Conservation (phyloP, 1,284 basidiomycete genomes). For the Leccinum subrobustum region DNA sequence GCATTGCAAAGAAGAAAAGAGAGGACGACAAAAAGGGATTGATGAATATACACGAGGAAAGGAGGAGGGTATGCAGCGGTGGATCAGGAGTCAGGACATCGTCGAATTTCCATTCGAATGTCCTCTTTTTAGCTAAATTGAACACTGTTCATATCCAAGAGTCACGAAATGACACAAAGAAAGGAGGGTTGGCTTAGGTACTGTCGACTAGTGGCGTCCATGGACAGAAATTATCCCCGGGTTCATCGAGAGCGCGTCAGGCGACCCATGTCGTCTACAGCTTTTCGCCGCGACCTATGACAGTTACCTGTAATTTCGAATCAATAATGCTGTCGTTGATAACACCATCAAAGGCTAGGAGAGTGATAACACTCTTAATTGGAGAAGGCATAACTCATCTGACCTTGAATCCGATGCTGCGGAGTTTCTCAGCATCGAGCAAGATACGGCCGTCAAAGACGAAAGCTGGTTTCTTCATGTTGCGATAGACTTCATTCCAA, state of each 20-base stretch:
- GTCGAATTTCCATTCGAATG: background rate
- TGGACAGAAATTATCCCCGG: background rate
- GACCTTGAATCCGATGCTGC: constrained; percentile 92
- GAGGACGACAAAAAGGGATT: background rate
- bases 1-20: background rate
- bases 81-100: background rate
- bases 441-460: constrained; percentile 92
- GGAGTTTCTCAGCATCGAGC: constrained; percentile 78
- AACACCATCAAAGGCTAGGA: constrained; percentile 6
- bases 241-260: background rate
- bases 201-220: constrained; percentile 10
- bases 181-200: constrained; percentile 2
- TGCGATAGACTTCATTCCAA: constrained; percentile 83
- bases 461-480: constrained; percentile 96
- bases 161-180: background rate
- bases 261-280: constrained; percentile 17
- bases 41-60: background rate
- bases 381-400: constrained; percentile 24
- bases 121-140: constrained; percentile 18
- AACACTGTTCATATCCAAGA: constrained; percentile 1
- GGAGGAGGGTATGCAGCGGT: background rate
- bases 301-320: constrained; percentile 28
- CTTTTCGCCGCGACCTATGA: constrained; percentile 37
- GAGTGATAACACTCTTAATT: background rate
- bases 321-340: constrained; percentile 14